Percentiles rank a stretch among this genome's conserved stretches.
Evolutionary conservation across 2,329 filamentous ascomycete genomes (phyloP).

Genomic region (Fusarium virguliforme): DNA sequence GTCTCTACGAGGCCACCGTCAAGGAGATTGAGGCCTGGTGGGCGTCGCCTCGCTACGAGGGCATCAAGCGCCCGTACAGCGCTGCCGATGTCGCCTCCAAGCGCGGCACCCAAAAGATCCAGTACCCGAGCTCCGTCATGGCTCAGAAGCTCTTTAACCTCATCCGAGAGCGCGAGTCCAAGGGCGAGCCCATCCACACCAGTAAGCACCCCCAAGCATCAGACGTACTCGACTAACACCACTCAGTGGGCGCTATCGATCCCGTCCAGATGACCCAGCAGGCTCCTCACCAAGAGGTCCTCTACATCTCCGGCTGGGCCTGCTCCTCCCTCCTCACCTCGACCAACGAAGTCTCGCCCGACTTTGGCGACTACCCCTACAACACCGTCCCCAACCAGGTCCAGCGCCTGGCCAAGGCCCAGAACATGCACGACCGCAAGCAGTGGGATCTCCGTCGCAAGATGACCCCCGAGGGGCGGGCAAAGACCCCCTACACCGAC

Average conservation of each 20-base stretch:
- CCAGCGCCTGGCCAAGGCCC: constrained; percentile 94
- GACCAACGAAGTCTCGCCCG: constrained; percentile 97
- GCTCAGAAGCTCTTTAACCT: constrained; percentile 95
- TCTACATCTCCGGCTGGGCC: constrained; percentile 98
- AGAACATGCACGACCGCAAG: constrained; percentile 96
- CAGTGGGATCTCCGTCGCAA: constrained; percentile 90
- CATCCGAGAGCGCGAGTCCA: constrained; percentile 81
- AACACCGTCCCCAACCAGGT: constrained; percentile 99
- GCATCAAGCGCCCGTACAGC: constrained; percentile 92
- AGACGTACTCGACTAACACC: constrained; percentile 27
- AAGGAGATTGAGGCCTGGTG: constrained; percentile 93
- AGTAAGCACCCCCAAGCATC: constrained; percentile 67
- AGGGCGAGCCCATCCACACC: constrained; percentile 92
- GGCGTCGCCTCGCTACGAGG: constrained; percentile 85
- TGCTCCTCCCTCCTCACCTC: constrained; percentile 93
- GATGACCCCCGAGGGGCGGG: constrained; percentile 80
- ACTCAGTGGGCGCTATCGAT: constrained; percentile 92
- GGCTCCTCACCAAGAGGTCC: constrained; percentile 93
- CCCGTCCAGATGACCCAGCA: constrained; percentile 99
- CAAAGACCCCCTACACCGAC: constrained; percentile 86
- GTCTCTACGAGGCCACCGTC: constrained; percentile 86
- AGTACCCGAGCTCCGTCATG: constrained; percentile 94
- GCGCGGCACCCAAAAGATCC: constrained; percentile 87
- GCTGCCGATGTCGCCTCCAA: constrained; percentile 95
- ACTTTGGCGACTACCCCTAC: constrained; percentile 99